Evolutionary conservation across 768 basidiomycete genomes (phyloP).

Genomic region (Rhizopogon roseolus): DNA sequence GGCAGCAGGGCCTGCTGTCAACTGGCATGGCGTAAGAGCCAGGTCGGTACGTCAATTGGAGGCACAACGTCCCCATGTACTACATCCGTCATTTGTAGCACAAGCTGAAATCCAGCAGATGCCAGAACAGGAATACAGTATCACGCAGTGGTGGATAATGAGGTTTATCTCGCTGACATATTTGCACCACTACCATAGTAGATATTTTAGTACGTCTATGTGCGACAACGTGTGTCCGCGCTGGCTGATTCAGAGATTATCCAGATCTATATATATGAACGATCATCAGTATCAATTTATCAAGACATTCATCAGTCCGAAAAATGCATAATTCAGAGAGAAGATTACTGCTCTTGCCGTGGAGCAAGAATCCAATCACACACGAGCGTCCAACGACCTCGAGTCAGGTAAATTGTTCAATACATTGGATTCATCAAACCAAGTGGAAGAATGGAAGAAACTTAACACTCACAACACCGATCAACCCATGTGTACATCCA

Average conservation of each 20-base stretch:
- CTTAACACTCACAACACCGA: not conserved
- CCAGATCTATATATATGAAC: not conserved
- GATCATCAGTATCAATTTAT: conserved; percentile 4
- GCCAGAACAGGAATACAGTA: not conserved
- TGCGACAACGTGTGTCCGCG: not conserved
- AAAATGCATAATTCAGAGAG: conserved; percentile 26
- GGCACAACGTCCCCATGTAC: not conserved
- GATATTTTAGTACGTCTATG: not conserved
- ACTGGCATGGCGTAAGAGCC: conserved; percentile 6
- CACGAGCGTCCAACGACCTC: conserved; percentile 24
- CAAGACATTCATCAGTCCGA: conserved; percentile 8
- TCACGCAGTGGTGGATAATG: not conserved
- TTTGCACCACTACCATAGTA: not conserved
- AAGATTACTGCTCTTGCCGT: conserved; percentile 22
- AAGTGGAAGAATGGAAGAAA: not conserved
- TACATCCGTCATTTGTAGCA: not conserved
- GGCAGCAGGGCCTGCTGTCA: too few relatives aligned
- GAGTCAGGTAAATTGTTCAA: conserved; percentile 9
- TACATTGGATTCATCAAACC: not conserved
- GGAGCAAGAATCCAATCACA: conserved; percentile 17
- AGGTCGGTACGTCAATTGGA: not conserved
- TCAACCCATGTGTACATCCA: too few relatives aligned
- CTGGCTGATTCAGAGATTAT: conserved; percentile 1
- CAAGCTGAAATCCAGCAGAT: not conserved
- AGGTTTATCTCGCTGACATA: not conserved